Evolutionary conservation across 768 basidiomycete species (phyloP), one percentile per base, ranked within the genome.

Genomic region (Russula foetens): DNA sequence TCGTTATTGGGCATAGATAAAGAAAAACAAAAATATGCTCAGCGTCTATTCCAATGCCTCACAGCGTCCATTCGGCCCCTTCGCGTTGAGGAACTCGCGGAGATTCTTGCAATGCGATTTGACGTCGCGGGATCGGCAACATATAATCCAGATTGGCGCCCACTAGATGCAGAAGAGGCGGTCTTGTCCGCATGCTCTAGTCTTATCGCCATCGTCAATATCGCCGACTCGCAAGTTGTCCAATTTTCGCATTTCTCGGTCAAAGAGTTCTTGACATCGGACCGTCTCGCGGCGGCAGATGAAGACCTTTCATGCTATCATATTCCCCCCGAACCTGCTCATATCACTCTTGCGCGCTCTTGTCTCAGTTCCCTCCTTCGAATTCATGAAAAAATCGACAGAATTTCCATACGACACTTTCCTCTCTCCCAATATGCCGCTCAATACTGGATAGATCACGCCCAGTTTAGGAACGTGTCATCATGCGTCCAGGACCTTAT

Each of bases 241-340:
- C 58, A 58, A 7, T 62, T 62, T 19, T 46, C 51, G 0, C 62
- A 60, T 12, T 63, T 53, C 23, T 60, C 62, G 0, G 62, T 61
- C 21, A 53, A 63, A 5, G 62, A 63, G 19, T 63, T 19, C 58
- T 60, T 63, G 39, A 53, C 43, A 4, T 63, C 62, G 11, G 14
- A 45, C 1, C 62, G 53, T 26, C 58, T 63, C 17, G 24, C 19
- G 3, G 17, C 7, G 0, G 38, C 24, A 7, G 47, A 31, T 35
- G n/a, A 50, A 2, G 17, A 8, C 11, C 47, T 61, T 29, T 63
- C 62, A 7, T n/a, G 17, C 19, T 63, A 60, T 21, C 53, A 50
- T 41, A 38, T 63, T n/a, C 33, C 38, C 3, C 41, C 41, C 26
- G 46, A 41, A 19, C 31, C 28, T 0, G 58, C 58, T 9, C 62